Base-by-base conservation (phyloP, 441 rosid genomes). In the Geranium incanum region DNA sequence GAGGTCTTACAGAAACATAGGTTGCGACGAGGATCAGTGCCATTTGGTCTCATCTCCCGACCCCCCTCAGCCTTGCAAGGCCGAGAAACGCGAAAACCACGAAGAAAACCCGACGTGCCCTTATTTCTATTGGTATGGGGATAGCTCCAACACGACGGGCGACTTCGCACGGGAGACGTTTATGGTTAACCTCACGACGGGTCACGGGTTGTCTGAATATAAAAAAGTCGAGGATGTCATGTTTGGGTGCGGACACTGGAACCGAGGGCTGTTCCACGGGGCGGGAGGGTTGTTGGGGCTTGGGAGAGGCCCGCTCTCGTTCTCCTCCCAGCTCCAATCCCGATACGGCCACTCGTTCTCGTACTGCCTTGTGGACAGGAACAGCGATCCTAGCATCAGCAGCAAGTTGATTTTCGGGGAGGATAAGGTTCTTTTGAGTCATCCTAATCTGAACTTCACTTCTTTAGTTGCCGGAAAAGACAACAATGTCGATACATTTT, bases 181-280 rank as follows among this genome's bases (percentile, higher is more conserved):
- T 68, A 89, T 93, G 0, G 92, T 93, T 7, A 93, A 93, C 69
- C 91, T 88, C 55, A 88, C 96, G 0, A 74, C 86, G 0, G 69
- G 72, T 1, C 64, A 77, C 0, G 87, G 88, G 67, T 80, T 78
- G 12, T 80, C 98, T 0, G 92, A 84, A 66, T 73, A 82, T 28
- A 86, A 72, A 57, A 74, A 23, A 6, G 89, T 89, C 0, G 90
- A 93, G 76, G 83, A 88, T n/a, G 79, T 93, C 67, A 89, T 88
- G 94, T 91, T 93, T 39, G 98, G 98, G 15, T 91, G 97, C 70
- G 98, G 98, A 19, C 94, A 91, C 77, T 89, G 98, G 98, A 93
- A 91, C 67, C 72, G 98, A 75, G 98, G 97, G 64, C 80, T 82
- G 3, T 91, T 91, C 80, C 85, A 86, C 28, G 94, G 96, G 18